Conservation (phyloP, 305 asterid species). For the Solanum hybrid region DNA sequence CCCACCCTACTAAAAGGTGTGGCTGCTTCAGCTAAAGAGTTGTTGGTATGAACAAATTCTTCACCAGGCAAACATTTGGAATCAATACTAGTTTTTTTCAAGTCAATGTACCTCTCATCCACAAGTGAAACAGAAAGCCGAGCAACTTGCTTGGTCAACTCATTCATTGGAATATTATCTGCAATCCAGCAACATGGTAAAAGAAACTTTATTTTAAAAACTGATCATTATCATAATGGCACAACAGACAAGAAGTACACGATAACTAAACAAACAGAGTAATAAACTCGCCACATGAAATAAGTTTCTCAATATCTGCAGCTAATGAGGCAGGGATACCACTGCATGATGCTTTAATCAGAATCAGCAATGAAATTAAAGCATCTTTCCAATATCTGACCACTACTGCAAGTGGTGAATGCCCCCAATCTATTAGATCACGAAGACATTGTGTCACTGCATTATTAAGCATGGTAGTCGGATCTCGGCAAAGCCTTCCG, state of each 20-base stretch:
- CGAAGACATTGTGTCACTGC: conserved; percentile 55
- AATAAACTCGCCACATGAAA: conserved; percentile 52
- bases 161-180: conserved; percentile 59
- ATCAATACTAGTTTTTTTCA: conserved; percentile 17
- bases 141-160: conserved; percentile 51
- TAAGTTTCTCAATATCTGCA: conserved; percentile 54
- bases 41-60: conserved; percentile 22
- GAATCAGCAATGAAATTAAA: conserved; percentile 54
- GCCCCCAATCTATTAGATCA: conserved; percentile 90
- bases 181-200: conserved; percentile 25
- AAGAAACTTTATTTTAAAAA: not conserved
- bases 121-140: conserved; percentile 58
- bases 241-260: conserved; percentile 8
- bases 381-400: conserved; percentile 89
- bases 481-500: conserved; percentile 41
- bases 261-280: conserved; percentile 2
- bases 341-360: conserved; percentile 49
- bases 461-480: conserved; percentile 27
- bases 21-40: conserved; percentile 23
- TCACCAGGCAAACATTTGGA: conserved; percentile 23
- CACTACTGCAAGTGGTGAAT: conserved; percentile 75
- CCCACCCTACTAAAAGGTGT: conserved; percentile 24
- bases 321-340: conserved; percentile 48
- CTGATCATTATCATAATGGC: not conserved
- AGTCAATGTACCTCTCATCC: conserved; percentile 29